Evolutionary conservation across 257 asterid species (phyloP).

Genomic region (Petrea volubilis): DNA sequence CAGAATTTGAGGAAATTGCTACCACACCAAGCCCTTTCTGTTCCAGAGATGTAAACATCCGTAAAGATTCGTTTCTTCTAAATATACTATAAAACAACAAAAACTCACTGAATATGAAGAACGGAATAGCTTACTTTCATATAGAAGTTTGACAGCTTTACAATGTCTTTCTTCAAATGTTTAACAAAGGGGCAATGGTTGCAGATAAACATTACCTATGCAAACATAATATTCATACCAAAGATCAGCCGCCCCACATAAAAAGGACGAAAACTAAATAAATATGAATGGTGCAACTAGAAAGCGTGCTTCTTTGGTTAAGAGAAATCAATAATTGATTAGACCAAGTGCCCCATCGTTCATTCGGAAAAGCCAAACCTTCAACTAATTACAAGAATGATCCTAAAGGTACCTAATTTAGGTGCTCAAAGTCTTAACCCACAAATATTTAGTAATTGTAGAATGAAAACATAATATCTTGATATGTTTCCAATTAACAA

Average conservation of each 20-base stretch:
- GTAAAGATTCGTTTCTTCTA: background rate
- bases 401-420: background rate
- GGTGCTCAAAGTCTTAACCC: background rate
- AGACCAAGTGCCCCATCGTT: slow-evolving; percentile 2
- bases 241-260: background rate
- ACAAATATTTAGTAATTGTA: background rate
- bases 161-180: slow-evolving; percentile 75
- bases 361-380: background rate
- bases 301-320: slow-evolving; percentile 15
- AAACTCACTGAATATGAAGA: background rate
- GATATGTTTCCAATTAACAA: background rate
- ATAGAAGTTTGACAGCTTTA: slow-evolving; percentile 79
- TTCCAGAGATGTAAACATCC: slow-evolving; percentile 18
- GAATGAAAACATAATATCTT: background rate
- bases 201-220: slow-evolving; percentile 86
- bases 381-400: background rate
- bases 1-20: slow-evolving; percentile 88
- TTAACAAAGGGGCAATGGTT: slow-evolving; percentile 89
- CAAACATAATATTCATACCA: slow-evolving; percentile 6
- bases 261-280: background rate
- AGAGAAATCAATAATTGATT: slow-evolving; percentile 3
- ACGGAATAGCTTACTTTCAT: slow-evolving; percentile 57
- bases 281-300: slow-evolving; percentile 8
- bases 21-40: slow-evolving; percentile 96
- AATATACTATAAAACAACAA: slow-evolving; percentile 10